phyloP scores from a whole-genome alignment of 345 rosid species.

The Arabis alpina region DNA sequence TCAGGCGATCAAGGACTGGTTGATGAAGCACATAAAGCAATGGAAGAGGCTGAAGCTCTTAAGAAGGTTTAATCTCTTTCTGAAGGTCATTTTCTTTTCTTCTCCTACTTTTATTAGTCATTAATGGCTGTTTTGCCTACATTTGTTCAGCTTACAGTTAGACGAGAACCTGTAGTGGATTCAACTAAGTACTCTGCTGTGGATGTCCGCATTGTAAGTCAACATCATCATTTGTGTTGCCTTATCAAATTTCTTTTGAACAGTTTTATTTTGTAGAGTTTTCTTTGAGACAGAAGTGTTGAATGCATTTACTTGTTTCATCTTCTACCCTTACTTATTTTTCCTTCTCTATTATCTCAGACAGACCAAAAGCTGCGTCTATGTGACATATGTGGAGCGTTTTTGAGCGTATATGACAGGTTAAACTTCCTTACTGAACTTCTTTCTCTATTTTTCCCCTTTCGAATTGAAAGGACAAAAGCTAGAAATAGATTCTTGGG shows the following conservation, averaged over 20 bases:
- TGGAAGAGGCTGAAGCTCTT: slow-evolving; percentile 98
- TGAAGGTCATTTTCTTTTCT: slow-evolving; percentile 1
- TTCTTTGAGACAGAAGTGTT: not conserved
- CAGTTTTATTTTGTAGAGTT: no score
- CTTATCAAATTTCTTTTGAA: no score
- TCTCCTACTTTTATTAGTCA: not conserved
- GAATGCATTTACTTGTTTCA: not conserved
- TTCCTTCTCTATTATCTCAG: slow-evolving; percentile 47
- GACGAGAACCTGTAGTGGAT: slow-evolving; percentile 73
- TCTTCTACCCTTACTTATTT: not conserved
- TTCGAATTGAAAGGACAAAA: slow-evolving; percentile 53
- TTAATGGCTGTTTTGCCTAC: slow-evolving; percentile 4
- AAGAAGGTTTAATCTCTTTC: slow-evolving; percentile 63
- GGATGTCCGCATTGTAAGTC: slow-evolving; percentile 95
- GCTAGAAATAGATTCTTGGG: slow-evolving; percentile 56
- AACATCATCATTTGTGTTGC: no score
- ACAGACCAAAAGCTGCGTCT: slow-evolving; percentile 96
- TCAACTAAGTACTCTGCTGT: slow-evolving; percentile 81
- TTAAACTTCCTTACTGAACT: slow-evolving; percentile 38
- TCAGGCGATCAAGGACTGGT: slow-evolving; percentile 96
- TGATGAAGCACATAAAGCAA: slow-evolving; percentile 91
- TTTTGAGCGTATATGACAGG: slow-evolving; percentile 93
- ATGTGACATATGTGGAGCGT: slow-evolving; percentile 97
- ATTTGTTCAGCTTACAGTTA: slow-evolving; percentile 64
- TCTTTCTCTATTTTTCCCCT: slow-evolving; percentile 29